Evolutionary conservation across 73 alveolate genomes (phyloP), one percentile per base, ranked within the genome.

Genomic region (Paramecium bursaria): DNA sequence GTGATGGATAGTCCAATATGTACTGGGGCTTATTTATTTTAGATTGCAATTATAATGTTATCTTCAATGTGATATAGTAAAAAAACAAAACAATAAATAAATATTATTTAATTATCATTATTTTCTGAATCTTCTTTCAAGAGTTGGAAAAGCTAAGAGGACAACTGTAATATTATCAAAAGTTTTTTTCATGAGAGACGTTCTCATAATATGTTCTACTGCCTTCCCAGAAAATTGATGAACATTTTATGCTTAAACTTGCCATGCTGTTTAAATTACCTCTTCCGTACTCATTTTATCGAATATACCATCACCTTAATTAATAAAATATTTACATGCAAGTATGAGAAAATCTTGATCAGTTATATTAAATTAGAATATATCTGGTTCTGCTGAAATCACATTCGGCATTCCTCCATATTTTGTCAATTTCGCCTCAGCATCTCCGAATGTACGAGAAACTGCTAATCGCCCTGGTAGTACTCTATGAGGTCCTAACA

Each of bases 351-450:
- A 92, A 57, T 92, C 97, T 90, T 90, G 88, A 49, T 93, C 94
- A 30, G 92, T 85, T 60, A 96, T 91, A 49, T 91, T 87, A 75
- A 94, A 96, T 46, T 85, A 86, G 73, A 88, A 90, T 1, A 96
- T 86, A 73, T 96, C 99, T 19, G 98, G 98, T 5, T 75, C 86
- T 0, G 96, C 88, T 23, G 93, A 88, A 49, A 92, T 85, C 21
- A 95, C 99, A 85, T 94, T 88, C 2, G 97, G 97, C 91, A 91
- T 95, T 1, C 99, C 99, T 46, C 99, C 99, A 80, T 50, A 91
- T 50, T 87, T 76, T 17, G 94, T 88, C 33, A 87, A 87, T 74
- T 95, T 95, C 2, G 99, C 99, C 47, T 91, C 99, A 7, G 93
- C 86, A 88, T 95, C 99, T 19, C 99, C 99, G 57, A 95, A 86